phyloP scores from a whole-genome alignment of 768 basidiomycete genomes.

The Trametopsis cervina region DNA sequence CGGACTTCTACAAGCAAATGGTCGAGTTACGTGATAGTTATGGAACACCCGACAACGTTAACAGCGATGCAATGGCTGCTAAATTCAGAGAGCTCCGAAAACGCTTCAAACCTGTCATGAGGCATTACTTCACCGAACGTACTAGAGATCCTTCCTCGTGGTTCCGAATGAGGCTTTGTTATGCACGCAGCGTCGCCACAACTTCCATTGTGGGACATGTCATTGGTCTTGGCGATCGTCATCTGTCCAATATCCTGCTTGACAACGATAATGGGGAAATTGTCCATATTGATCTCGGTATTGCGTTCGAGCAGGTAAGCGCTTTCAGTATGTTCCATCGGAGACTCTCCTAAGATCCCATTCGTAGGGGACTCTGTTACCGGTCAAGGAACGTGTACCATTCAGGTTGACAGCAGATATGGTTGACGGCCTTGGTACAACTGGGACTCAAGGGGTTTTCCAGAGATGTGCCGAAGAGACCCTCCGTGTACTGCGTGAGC shows the following conservation, averaged over 20 bases:
- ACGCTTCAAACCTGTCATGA: constrained; percentile 76
- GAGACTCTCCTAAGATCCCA: background rate
- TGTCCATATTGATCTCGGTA: constrained; percentile 93
- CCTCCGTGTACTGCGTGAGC: constrained; percentile 78
- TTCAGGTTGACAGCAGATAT: constrained; percentile 94
- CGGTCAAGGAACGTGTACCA: constrained; percentile 82
- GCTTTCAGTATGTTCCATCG: background rate
- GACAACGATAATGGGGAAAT: constrained; percentile 80
- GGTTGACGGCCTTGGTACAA: constrained; percentile 88
- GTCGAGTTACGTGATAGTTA: background rate
- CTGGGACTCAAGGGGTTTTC: constrained; percentile 91
- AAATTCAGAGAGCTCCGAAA: constrained; percentile 24
- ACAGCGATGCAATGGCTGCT: background rate
- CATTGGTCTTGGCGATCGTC: constrained; percentile 89
- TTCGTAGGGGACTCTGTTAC: constrained; percentile 67
- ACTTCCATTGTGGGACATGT: constrained; percentile 92
- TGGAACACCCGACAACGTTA: background rate
- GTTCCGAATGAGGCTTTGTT: constrained; percentile 87
- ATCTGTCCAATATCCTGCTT: constrained; percentile 86
- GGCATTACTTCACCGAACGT: constrained; percentile 89
- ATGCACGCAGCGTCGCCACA: constrained; percentile 88
- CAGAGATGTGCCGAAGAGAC: constrained; percentile 94
- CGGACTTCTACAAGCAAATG: constrained; percentile 21
- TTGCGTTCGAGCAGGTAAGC: constrained; percentile 89
- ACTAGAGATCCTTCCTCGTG: constrained; percentile 86